These are phyloP conservation scores for Tirmania nivea DNA, from an alignment of 495 filamentous ascomycete species.

Conservation along the genomic window DNA sequence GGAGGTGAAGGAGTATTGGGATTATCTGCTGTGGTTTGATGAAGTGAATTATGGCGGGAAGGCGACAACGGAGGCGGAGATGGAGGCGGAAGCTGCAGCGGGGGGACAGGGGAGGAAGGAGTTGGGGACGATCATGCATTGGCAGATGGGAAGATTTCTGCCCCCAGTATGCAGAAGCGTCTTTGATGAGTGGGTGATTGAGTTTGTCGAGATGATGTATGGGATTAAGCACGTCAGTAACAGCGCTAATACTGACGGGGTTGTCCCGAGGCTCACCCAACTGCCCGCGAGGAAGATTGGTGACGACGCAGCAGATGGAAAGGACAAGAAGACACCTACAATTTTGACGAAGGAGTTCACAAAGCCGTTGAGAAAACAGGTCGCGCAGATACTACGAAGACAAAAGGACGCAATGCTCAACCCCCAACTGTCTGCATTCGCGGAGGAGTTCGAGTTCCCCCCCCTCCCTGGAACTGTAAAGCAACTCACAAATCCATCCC, in stretches of 20 bases:
- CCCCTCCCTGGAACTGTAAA: slow-evolving; percentile 50
- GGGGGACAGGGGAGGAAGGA: slow-evolving; percentile 48
- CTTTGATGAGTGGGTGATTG: slow-evolving; percentile 82
- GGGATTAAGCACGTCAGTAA: slow-evolving; percentile 43
- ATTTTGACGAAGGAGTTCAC: slow-evolving; percentile 59
- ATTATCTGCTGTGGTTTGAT: slow-evolving; percentile 98
- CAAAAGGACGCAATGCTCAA: slow-evolving; percentile 82
- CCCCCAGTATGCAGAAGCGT: slow-evolving; percentile 56
- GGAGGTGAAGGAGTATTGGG: slow-evolving; percentile 98
- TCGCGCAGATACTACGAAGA: slow-evolving; percentile 50
- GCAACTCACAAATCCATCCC: slow-evolving; percentile 44
- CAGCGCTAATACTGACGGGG: slow-evolving; percentile 27
- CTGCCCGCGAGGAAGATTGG: slow-evolving; percentile 29
- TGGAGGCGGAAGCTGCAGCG: slow-evolving; percentile 28
- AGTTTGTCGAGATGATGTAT: slow-evolving; percentile 93
- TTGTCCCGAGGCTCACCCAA: slow-evolving; percentile 55
- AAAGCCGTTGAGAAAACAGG: slow-evolving; percentile 75
- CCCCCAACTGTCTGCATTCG: slow-evolving; percentile 33
- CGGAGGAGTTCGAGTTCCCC: slow-evolving; percentile 73
- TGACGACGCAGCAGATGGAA: slow-evolving; percentile 33
- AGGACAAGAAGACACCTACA: slow-evolving; percentile 4
- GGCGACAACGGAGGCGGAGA: slow-evolving; percentile 52
- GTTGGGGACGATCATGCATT: slow-evolving; percentile 92
- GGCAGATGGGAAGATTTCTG: slow-evolving; percentile 82
- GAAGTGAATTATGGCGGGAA: slow-evolving; percentile 97